These are phyloP conservation scores for Styphnolobium japonicum DNA, from an alignment of 306 rosid species.

Conservation along the genomic window DNA sequence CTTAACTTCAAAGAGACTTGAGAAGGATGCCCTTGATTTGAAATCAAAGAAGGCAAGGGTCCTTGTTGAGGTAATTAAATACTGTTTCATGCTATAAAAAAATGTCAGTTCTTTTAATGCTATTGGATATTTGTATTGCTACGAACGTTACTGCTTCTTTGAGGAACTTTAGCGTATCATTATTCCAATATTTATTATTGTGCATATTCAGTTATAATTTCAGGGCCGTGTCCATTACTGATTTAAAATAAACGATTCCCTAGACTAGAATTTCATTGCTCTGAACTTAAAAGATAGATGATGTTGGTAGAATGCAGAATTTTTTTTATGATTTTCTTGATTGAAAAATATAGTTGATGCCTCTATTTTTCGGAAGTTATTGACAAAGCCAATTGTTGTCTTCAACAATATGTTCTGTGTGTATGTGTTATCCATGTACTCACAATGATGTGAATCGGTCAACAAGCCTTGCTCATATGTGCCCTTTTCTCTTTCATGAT, in stretches of 20 bases:
- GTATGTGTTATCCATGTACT: neutral
- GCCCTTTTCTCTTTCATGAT: neutral
- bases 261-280: neutral
- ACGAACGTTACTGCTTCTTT: neutral
- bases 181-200: neutral
- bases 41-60: constrained; percentile 69
- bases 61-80: constrained; percentile 75
- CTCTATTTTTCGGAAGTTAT: neutral
- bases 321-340: neutral
- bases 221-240: neutral
- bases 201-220: neutral
- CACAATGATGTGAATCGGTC: neutral
- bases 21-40: constrained; percentile 46
- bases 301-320: neutral
- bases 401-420: neutral
- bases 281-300: neutral
- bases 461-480: neutral
- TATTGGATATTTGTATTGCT: neutral
- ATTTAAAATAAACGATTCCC: constrained; percentile 7
- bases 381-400: neutral
- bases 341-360: neutral
- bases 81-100: neutral
- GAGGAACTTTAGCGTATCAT: neutral
- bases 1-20: constrained; percentile 42
- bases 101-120: neutral